phyloP scores from a whole-genome alignment of 2,329 filamentous ascomycete genomes.

The Scorias spongiosa region DNA sequence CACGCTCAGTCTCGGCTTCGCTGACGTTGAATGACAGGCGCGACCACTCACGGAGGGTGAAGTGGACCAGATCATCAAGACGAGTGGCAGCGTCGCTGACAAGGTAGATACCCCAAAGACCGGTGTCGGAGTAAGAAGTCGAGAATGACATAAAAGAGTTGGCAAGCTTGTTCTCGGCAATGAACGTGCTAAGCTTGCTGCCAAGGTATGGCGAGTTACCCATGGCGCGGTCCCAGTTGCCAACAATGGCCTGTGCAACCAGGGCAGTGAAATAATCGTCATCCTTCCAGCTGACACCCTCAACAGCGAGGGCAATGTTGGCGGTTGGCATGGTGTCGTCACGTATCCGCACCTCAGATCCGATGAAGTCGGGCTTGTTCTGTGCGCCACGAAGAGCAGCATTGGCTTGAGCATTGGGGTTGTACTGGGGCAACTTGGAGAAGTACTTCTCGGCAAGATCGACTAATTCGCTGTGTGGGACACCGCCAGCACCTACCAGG shows the following conservation, averaged over 20 bases:
- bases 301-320: constrained; percentile 95
- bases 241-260: constrained; percentile 94
- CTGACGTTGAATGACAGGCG: constrained; percentile 79
- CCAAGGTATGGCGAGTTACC: constrained; percentile 94
- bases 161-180: constrained; percentile 87
- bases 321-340: constrained; percentile 93
- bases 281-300: constrained; percentile 99
- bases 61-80: constrained; percentile 94
- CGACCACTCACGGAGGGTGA: constrained; percentile 95
- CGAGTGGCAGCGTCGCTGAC: constrained; percentile 76
- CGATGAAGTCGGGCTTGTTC: constrained; percentile 85
- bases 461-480: constrained; percentile 88
- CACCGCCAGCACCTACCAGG: constrained; percentile 83
- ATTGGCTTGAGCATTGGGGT: constrained; percentile 59
- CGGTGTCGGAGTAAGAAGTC: constrained; percentile 98
- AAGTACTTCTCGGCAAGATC: constrained; percentile 96
- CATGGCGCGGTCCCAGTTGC: constrained; percentile 99
- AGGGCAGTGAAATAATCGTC: constrained; percentile 98
- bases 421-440: constrained; percentile 57
- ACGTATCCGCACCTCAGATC: constrained; percentile 86
- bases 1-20: constrained; percentile 86
- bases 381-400: constrained; percentile 59
- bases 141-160: constrained; percentile 99
- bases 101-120: constrained; percentile 99
- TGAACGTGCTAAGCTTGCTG: constrained; percentile 90